These are phyloP conservation scores for Pluteus cervinus DNA, from an alignment of 768 basidiomycete species.

Conservation along the genomic window DNA sequence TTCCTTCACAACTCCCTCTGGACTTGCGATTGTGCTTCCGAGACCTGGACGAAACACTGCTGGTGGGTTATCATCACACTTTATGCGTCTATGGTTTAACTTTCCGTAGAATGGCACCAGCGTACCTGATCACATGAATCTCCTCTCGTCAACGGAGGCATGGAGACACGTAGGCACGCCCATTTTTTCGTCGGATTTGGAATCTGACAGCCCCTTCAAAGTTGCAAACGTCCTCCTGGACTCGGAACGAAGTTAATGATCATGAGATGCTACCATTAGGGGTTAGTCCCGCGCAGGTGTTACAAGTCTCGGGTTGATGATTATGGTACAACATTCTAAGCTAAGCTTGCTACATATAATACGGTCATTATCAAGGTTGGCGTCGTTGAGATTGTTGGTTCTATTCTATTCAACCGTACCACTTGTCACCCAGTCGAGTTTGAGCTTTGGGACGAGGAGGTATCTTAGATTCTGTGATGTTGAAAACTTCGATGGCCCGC, in stretches of 20 bases:
- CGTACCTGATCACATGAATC: slow-evolving; percentile 74
- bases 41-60: slow-evolving; percentile 53
- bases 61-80: slow-evolving; percentile 37
- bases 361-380: not conserved
- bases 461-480: slow-evolving; percentile 70
- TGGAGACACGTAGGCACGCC: slow-evolving; percentile 46
- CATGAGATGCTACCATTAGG: slow-evolving; percentile 54
- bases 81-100: slow-evolving; percentile 7
- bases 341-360: not conserved
- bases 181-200: slow-evolving; percentile 3
- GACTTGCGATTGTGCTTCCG: slow-evolving; percentile 67
- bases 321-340: not conserved
- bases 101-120: slow-evolving; percentile 41
- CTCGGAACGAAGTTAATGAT: slow-evolving; percentile 37
- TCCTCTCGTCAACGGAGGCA: slow-evolving; percentile 54
- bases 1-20: slow-evolving; percentile 70
- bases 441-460: slow-evolving; percentile 63
- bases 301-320: slow-evolving; percentile 4
- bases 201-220: slow-evolving; percentile 20
- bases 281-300: slow-evolving; percentile 23
- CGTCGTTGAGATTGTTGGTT: not conserved
- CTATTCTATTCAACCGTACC: slow-evolving; percentile 51
- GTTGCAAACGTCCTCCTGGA: slow-evolving; percentile 53
- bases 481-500: slow-evolving; percentile 85
- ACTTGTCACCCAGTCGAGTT: slow-evolving; percentile 55